phyloP scores from a whole-genome alignment of 2,329 filamentous ascomycete species.

The Calycina marina region DNA sequence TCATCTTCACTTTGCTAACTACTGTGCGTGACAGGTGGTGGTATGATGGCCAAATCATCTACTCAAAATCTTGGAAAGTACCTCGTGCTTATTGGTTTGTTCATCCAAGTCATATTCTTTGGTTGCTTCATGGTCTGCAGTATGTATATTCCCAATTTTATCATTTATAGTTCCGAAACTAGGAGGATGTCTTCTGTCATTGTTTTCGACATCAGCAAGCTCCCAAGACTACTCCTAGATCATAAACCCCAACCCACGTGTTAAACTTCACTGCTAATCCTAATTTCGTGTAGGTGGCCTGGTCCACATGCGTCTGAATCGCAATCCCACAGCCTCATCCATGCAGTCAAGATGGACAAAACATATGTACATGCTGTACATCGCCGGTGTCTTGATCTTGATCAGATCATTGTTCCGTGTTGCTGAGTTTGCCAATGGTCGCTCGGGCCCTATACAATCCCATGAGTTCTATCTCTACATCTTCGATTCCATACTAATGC shows the following conservation, averaged over 20 bases:
- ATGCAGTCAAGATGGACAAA: conserved; percentile 10
- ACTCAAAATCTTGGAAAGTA: conserved; percentile 20
- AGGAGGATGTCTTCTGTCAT: too few species aligned
- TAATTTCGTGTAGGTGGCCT: too few species aligned
- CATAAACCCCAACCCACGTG: too few species aligned
- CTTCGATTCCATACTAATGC: conserved; percentile 30
- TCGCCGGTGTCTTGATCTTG: conserved; percentile 29
- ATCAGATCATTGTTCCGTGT: conserved; percentile 32
- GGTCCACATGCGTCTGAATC: conserved; percentile 3
- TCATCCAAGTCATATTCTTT: conserved; percentile 35
- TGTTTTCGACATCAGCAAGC: too few species aligned
- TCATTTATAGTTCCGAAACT: too few species aligned
- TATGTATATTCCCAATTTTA: too few species aligned
- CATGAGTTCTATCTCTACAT: conserved; percentile 29
- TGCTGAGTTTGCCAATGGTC: conserved; percentile 31
- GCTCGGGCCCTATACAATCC: conserved; percentile 26
- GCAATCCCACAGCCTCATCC: background rate
- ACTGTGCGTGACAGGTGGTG: background rate
- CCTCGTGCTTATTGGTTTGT: conserved; percentile 32
- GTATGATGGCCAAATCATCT: background rate
- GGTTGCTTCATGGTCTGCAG: conserved; percentile 28
- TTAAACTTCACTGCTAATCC: too few species aligned
- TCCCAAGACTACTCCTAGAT: too few species aligned
- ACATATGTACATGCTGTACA: conserved; percentile 27
- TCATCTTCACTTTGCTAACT: background rate